Conservation (phyloP, 78 protist species). For the Mastigamoeba balamuthi region DNA sequence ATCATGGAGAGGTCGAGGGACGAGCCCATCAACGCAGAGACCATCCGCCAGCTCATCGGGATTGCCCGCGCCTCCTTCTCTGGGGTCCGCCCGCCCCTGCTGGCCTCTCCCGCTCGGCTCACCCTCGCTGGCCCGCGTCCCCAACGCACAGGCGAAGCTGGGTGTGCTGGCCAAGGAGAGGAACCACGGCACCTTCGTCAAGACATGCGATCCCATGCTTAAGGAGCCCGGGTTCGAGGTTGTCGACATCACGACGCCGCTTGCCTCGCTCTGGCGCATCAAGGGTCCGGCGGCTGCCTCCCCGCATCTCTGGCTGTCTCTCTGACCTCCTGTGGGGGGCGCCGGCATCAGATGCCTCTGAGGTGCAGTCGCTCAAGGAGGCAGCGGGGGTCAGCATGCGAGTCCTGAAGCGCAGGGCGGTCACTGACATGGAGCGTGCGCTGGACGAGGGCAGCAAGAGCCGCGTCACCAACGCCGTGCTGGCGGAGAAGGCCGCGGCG, state of each 20-base stretch:
- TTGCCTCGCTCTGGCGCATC: no score
- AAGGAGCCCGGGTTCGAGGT: no score
- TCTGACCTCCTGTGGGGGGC: background rate
- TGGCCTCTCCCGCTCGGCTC: no score
- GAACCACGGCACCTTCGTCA: no score
- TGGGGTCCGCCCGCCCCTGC: no score
- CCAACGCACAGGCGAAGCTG: no score
- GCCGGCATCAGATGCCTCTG: background rate
- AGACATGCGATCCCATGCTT: no score
- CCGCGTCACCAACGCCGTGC: slow-evolving; percentile 11
- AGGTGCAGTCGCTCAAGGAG: background rate
- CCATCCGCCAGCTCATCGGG: no score
- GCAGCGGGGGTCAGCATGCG: slow-evolving; percentile 31
- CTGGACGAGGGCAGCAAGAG: slow-evolving; percentile 40
- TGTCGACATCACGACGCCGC: no score
- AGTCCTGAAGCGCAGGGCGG: slow-evolving; percentile 8
- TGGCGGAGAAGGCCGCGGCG: slow-evolving; percentile 6
- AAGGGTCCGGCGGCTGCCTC: background rate
- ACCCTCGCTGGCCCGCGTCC: no score
- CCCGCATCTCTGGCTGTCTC: background rate
- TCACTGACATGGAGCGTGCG: slow-evolving; percentile 21
- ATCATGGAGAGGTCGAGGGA: background rate
- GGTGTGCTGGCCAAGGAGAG: no score
- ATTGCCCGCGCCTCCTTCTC: no score
- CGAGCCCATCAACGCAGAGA: background rate